Evolutionary conservation across 176 grass and related monocot species (phyloP).

Genomic region (Cenchrus fungigraminus): DNA sequence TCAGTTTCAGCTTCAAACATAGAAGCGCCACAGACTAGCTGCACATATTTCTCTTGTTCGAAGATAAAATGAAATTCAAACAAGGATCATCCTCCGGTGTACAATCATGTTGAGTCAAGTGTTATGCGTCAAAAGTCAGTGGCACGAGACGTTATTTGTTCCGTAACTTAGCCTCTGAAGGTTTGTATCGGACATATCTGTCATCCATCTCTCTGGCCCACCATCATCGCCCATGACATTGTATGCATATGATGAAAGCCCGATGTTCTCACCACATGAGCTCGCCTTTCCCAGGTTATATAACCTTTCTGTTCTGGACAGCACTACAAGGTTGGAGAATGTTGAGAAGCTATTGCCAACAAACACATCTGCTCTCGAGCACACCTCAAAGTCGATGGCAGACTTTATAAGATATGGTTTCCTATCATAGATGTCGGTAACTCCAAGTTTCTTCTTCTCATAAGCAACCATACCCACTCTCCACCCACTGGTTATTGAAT

Average conservation of each 20-base stretch:
- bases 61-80: slow-evolving; percentile 38
- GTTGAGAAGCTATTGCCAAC: slow-evolving; percentile 98
- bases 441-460: slow-evolving; percentile 88
- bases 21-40: slow-evolving; percentile 12
- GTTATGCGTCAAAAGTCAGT: slow-evolving; percentile 47
- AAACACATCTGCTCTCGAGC: slow-evolving; percentile 79
- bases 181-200: slow-evolving; percentile 76
- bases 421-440: slow-evolving; percentile 72
- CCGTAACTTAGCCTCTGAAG: slow-evolving; percentile 82
- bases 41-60: slow-evolving; percentile 14
- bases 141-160: slow-evolving; percentile 82
- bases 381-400: slow-evolving; percentile 98
- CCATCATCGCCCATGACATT: slow-evolving; percentile 68
- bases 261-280: slow-evolving; percentile 56
- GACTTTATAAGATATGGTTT: slow-evolving; percentile 97
- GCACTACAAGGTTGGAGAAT: slow-evolving; percentile 86
- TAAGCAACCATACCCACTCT: slow-evolving; percentile 83
- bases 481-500: slow-evolving; percentile 91
- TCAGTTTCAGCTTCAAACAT: slow-evolving; percentile 26
- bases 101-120: slow-evolving; percentile 39
- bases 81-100: background rate
- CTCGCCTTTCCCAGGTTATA: slow-evolving; percentile 68
- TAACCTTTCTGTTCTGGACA: slow-evolving; percentile 80
- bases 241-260: slow-evolving; percentile 81
- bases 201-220: slow-evolving; percentile 80